Evolutionary conservation across 2,329 filamentous ascomycete species (phyloP), one percentile per base, ranked within the genome.

Genomic region (Ophiostoma piceae): DNA sequence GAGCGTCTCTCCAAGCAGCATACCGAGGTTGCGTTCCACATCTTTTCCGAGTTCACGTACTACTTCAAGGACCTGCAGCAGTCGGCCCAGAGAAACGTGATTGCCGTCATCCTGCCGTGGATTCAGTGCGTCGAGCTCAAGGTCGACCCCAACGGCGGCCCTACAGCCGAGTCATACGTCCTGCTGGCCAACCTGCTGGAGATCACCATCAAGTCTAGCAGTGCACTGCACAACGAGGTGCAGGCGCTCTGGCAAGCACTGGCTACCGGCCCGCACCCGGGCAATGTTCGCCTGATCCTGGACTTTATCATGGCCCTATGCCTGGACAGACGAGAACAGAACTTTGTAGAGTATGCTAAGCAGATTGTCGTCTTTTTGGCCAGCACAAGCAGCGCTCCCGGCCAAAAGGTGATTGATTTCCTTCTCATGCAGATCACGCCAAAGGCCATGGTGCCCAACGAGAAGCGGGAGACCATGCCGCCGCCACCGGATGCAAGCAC

Each of bases 351-450:
- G 75, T 97, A 96, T 77, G 94, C 94, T 5, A 99, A 98, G 81
- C 95, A 99, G 78, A 95, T 99, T 68, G 93, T 98, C 19, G 96
- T 99, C 1, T 98, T 97, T 77, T 79, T 99, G 5, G 96, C 95
- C 0, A 95, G 92, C 73, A 97, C 85, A 0, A 84, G 82, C 73
- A 85, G 82, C 86, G 76, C 90, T 80, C 77, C 94, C 1, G 94
- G 94, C 0, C 90, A 92, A 66, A 96, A 96, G 76, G 94, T 99
- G 2, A 90, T 99, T 12, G 95, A 99, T 73, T 97, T 97, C 74
- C 84, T 99, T 69, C 82, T 98, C 37, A 85, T 96, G 79, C 93
- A 97, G 74, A 93, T 99, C 72, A 92, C 88, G 0, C 94, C 96
- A 0, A 96, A 95, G 78, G 91, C 93, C n/a, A 98, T 99, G 94